Percentiles rank a stretch among this genome's conserved stretches.
These are phyloP conservation scores for Amylocystis lapponica DNA, from an alignment of 768 basidiomycete species.

Conservation along the genomic window DNA sequence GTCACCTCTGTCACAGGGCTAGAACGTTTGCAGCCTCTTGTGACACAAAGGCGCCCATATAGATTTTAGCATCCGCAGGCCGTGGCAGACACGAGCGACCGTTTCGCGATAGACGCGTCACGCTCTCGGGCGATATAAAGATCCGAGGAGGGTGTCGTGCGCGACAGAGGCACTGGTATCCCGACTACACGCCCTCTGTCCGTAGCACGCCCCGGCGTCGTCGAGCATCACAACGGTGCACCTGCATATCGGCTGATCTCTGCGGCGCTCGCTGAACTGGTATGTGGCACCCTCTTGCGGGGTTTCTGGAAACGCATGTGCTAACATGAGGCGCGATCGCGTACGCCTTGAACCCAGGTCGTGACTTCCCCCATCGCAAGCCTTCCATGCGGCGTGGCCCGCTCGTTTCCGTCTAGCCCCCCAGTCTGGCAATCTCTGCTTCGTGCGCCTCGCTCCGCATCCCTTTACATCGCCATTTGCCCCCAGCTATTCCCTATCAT, in stretches of 20 bases:
- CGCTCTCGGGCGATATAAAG: constrained; percentile 20
- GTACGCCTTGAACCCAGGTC: constrained; percentile 19
- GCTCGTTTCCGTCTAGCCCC: neutral
- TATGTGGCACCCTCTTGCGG: constrained; percentile 4
- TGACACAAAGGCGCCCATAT: neutral
- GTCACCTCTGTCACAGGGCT: constrained; percentile 1
- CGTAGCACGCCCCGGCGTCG: constrained; percentile 9
- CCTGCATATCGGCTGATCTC: neutral
- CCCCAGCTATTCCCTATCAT: neutral
- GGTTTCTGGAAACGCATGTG: constrained; percentile 39
- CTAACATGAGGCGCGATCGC: constrained; percentile 54
- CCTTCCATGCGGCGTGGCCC: constrained; percentile 1
- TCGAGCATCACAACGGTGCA: neutral
- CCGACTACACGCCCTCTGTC: constrained; percentile 8
- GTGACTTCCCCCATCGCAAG: neutral
- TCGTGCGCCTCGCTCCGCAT: neutral
- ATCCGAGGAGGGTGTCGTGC: constrained; percentile 19
- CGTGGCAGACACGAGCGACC: constrained; percentile 12
- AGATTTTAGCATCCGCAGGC: constrained; percentile 8
- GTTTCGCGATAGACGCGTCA: constrained; percentile 5
- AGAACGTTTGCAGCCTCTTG: neutral
- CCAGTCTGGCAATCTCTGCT: neutral
- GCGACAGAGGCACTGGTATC: constrained; percentile 17
- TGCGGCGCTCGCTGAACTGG: constrained; percentile 1
- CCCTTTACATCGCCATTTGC: neutral